Evolutionary conservation across 2,329 filamentous ascomycete genomes (phyloP), one percentile per base, ranked within the genome.

Genomic region (Talaromyces sp.): DNA sequence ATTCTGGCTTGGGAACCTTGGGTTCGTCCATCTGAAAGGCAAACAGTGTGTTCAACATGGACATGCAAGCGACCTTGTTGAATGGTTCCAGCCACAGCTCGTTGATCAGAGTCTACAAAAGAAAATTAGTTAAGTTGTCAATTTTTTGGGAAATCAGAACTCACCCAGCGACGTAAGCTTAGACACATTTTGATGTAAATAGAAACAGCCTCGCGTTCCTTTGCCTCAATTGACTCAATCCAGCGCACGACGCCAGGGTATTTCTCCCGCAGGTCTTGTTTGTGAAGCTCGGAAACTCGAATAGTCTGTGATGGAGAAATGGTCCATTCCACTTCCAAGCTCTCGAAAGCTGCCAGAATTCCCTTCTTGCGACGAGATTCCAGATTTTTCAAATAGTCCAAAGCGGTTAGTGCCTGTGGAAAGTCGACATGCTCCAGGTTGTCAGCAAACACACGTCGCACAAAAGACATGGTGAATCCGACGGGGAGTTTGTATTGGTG

Each of bases 21-120:
- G 75, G 73, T 23, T 75, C 72, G 12, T 74, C 72, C 48, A 79
- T 77, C 46, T 82, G 78, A 1, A 86, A 85, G 7, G 86, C 86
- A 66, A 88, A 85, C 33, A 89, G 77, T 9, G 86, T 88, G 74
- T 89, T 89, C 58, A 89, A 82, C 82, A 89, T 86, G 60, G 85
- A 86, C 66, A 88, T 80, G 70, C 86, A 87, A 71, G 88, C 88
- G 68, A 83, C 80, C 72, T 86, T 87, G 76, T 85, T 85, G 74
- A 86, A 87, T 0, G 85, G 85, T 35, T 81, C 77, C 33, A 87
- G 77, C 28, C 84, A 82, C 68, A 89, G 80, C 68, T 88, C 86
- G 68, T 88, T 88, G 73, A 88, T 83, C 70, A 89, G 75, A 63
- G 85, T 84, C 84, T 64, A 46, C 7, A 23, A 8, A 23, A 44